A percentile compares a stretch with the other conserved stretches of the same genome.
phyloP scores from a whole-genome alignment of 225 moss, liverwort and hornwort species.

The Marchantia paleacea region DNA sequence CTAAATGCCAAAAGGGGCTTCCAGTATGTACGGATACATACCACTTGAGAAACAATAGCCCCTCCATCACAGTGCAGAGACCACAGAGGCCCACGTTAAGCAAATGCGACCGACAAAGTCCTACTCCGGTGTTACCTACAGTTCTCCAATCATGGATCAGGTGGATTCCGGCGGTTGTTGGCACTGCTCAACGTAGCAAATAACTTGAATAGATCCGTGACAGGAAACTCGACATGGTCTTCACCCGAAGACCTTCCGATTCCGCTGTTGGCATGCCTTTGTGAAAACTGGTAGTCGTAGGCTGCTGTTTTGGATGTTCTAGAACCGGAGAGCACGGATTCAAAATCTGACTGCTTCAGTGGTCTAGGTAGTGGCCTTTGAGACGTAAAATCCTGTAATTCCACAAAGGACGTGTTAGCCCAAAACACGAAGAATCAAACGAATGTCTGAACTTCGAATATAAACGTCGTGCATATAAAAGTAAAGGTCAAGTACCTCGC shows the following conservation, averaged over 20 bases:
- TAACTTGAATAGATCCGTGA: slow-evolving; percentile 45
- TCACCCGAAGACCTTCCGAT: slow-evolving; percentile 29
- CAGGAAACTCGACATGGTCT: slow-evolving; percentile 45
- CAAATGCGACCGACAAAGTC: background rate
- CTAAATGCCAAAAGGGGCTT: slow-evolving; percentile 14
- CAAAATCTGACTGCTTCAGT: slow-evolving; percentile 52
- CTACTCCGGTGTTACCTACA: slow-evolving; percentile 3
- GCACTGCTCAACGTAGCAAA: slow-evolving; percentile 33
- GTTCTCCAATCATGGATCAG: slow-evolving; percentile 32
- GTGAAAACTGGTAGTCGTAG: slow-evolving; percentile 47
- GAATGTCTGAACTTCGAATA: background rate
- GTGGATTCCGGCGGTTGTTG: slow-evolving; percentile 38
- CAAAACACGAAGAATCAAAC: background rate
- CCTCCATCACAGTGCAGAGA: background rate
- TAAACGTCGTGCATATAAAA: background rate
- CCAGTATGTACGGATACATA: slow-evolving; percentile 1
- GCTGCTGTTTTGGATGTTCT: slow-evolving; percentile 56
- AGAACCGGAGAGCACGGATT: slow-evolving; percentile 45
- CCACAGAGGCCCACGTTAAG: background rate
- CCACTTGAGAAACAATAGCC: slow-evolving; percentile 1
- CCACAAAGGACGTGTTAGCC: slow-evolving; percentile 1
- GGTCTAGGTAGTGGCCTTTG: slow-evolving; percentile 39
- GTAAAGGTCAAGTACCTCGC: slow-evolving; percentile 30
- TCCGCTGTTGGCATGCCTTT: slow-evolving; percentile 36
- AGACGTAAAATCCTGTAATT: slow-evolving; percentile 34